A percentile compares a stretch with the other conserved stretches of the same genome.
Conservation (phyloP, 2,329 filamentous ascomycete genomes). For the Tolypocladium ovalisporum region DNA sequence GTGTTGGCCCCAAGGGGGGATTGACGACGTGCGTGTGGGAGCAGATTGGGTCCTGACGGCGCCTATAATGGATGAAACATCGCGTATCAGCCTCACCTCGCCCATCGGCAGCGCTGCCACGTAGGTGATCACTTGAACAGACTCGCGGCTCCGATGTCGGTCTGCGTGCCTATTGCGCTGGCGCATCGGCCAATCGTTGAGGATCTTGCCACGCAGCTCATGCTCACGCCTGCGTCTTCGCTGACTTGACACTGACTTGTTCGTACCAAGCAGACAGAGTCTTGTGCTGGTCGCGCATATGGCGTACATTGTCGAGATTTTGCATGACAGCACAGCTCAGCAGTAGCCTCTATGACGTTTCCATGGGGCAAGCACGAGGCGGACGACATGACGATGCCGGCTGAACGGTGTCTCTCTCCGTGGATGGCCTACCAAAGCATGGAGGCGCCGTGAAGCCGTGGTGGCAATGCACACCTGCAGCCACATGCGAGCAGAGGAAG, state of each 20-base stretch:
- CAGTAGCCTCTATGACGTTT: not conserved
- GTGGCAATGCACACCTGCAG: not conserved
- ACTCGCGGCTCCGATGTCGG: not conserved
- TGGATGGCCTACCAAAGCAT: not conserved
- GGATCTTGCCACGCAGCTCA: not conserved
- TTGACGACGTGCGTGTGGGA: not conserved
- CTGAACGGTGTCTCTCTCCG: not conserved
- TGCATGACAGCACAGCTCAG: not conserved
- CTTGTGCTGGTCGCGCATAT: not conserved
- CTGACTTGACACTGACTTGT: not conserved
- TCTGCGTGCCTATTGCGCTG: not conserved
- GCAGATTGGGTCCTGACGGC: not conserved
- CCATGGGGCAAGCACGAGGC: not conserved
- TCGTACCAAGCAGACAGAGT: not conserved
- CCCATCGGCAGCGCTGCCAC: conserved; percentile 4
- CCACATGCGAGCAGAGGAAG: not conserved
- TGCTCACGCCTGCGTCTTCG: not conserved
- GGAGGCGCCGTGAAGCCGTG: not conserved
- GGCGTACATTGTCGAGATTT: not conserved
- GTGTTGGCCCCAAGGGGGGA: not conserved
- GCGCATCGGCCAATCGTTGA: not conserved
- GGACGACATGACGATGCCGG: not conserved
- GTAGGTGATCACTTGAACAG: conserved; percentile 8
- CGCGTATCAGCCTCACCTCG: not conserved
- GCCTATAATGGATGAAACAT: not conserved